phyloP scores from a whole-genome alignment of 768 basidiomycete genomes.

The Hydnomerulius pinastri region DNA sequence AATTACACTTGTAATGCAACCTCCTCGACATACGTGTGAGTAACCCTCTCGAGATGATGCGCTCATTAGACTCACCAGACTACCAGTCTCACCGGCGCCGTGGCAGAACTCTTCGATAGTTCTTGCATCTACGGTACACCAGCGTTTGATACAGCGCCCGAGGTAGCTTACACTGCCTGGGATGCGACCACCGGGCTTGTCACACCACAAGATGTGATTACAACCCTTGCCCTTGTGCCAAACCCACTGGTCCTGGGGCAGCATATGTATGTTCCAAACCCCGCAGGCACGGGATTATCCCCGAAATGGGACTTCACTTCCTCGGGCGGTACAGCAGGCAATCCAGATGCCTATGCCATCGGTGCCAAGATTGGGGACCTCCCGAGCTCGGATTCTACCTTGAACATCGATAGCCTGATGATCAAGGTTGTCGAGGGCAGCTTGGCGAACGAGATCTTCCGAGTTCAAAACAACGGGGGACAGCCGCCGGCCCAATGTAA shows the following conservation, averaged over 20 bases:
- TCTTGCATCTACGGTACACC: conserved; percentile 45
- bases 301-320: conserved; percentile 63
- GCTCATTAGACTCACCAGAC: not conserved
- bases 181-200: conserved; percentile 12
- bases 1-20: conserved; percentile 54
- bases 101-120: conserved; percentile 55
- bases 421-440: conserved; percentile 47
- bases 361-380: conserved; percentile 45
- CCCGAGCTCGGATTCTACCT: conserved; percentile 40
- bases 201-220: conserved; percentile 19
- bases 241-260: conserved; percentile 41
- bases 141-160: conserved; percentile 31
- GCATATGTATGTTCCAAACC: conserved; percentile 59
- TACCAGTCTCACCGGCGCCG: conserved; percentile 46
- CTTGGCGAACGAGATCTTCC: conserved; percentile 52
- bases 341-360: conserved; percentile 48
- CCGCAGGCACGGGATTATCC: conserved; percentile 40
- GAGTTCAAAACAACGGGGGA: conserved; percentile 54
- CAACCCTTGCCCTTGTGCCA: conserved; percentile 8
- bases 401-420: conserved; percentile 59
- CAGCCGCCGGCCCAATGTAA: conserved; percentile 54
- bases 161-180: conserved; percentile 36
- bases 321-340: conserved; percentile 37
- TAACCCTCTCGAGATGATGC: too few relatives aligned
- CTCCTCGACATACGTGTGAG: conserved; percentile 48